These are phyloP conservation scores for Naganishia liquefaciens DNA, from an alignment of 1,284 basidiomycete species.

Conservation along the genomic window DNA sequence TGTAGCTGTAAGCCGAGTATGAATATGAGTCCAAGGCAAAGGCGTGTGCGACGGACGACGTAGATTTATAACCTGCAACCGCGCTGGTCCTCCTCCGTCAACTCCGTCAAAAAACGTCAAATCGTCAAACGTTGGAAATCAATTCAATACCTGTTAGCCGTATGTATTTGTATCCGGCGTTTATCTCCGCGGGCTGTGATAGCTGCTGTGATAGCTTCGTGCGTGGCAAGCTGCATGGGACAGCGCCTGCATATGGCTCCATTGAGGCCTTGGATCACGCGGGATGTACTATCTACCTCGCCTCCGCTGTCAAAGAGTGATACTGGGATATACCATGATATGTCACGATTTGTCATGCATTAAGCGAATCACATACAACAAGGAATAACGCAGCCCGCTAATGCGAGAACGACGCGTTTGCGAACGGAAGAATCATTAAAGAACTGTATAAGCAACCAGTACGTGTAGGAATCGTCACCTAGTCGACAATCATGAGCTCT, in stretches of 20 bases:
- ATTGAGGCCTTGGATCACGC: no score
- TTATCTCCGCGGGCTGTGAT: not conserved
- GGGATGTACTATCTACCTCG: no score
- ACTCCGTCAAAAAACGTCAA: conserved; percentile 1
- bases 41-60: not conserved
- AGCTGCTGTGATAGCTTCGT: not conserved
- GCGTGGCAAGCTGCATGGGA: not conserved
- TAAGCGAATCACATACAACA: not conserved
- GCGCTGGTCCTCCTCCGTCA: not conserved
- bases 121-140: conserved; percentile 27
- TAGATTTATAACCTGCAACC: conserved; percentile 2
- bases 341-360: not conserved
- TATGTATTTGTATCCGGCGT: conserved; percentile 22
- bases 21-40: not conserved
- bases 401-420: no score
- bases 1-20: not conserved
- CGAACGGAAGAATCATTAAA: no score
- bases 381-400: no score
- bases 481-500: conserved; percentile 13
- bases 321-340: no score
- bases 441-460: no score
- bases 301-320: no score
- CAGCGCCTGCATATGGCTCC: no score
- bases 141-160: conserved; percentile 9
- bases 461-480: not conserved